Conservation (phyloP, 495 filamentous ascomycete genomes). For the Articulospora tetracladia region DNA sequence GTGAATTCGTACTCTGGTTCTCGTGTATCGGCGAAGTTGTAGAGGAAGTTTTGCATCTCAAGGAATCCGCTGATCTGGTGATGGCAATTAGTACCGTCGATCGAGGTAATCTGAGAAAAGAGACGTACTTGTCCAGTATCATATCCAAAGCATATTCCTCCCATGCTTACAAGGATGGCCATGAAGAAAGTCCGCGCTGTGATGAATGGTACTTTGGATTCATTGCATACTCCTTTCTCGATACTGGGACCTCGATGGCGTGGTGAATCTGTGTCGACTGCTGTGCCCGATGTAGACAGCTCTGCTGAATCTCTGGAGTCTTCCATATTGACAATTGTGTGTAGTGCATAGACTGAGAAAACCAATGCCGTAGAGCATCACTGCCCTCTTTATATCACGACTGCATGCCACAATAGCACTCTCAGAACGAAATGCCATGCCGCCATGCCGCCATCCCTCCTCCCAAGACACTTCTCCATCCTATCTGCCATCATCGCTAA, state of each 20-base stretch:
- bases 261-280: background rate
- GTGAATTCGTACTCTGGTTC: conserved; percentile 1
- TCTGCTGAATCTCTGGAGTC: background rate
- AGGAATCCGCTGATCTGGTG: background rate
- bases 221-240: background rate
- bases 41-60: background rate
- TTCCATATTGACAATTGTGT: background rate
- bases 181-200: background rate
- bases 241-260: background rate
- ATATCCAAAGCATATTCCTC: background rate
- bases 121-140: background rate
- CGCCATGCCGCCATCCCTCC: background rate
- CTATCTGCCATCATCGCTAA: background rate
- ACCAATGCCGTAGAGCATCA: background rate
- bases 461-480: background rate
- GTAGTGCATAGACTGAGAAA: background rate
- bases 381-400: background rate
- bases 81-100: background rate
- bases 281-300: background rate
- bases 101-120: background rate
- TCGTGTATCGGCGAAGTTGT: background rate
- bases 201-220: background rate
- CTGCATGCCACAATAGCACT: background rate
- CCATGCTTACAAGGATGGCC: background rate
- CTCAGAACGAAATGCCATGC: background rate